Conservation (phyloP, 768 basidiomycete species). For the Fibroporia radiculosa region DNA sequence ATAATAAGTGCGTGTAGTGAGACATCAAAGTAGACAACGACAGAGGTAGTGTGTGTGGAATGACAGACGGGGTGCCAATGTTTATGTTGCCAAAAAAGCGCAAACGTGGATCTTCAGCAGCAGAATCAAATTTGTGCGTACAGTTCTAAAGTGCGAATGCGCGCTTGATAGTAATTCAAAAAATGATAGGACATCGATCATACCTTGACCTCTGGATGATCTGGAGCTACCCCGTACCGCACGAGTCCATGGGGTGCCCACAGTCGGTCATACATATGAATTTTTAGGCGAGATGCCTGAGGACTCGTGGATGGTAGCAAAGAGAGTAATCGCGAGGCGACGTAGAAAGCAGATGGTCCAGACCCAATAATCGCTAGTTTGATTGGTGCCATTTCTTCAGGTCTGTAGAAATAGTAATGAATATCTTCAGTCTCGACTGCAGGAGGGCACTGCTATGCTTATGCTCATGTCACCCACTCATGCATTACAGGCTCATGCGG, state of each 20-base stretch:
- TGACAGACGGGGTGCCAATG: slow-evolving; percentile 31
- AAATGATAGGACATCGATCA: slow-evolving; percentile 7
- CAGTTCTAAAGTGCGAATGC: slow-evolving; percentile 62
- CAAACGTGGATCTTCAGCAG: slow-evolving; percentile 74
- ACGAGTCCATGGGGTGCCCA: slow-evolving; percentile 95
- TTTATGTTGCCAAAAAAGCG: slow-evolving; percentile 90
- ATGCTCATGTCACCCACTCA: too few species aligned
- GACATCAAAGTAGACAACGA: slow-evolving; percentile 53
- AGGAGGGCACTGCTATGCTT: too few species aligned
- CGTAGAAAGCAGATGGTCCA: slow-evolving; percentile 96
- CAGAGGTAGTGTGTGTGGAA: slow-evolving; percentile 48
- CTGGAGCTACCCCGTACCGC: slow-evolving; percentile 94
- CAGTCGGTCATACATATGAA: slow-evolving; percentile 88
- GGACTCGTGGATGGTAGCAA: slow-evolving; percentile 37
- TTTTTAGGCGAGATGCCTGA: slow-evolving; percentile 32
- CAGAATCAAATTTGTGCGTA: slow-evolving; percentile 86
- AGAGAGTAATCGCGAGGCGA: slow-evolving; percentile 78
- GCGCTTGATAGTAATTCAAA: neutral
- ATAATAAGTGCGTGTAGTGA: slow-evolving; percentile 79
- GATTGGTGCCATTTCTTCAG: slow-evolving; percentile 25
- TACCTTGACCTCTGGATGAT: slow-evolving; percentile 98
- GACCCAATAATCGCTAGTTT: slow-evolving; percentile 91
- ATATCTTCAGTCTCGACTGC: too few species aligned
- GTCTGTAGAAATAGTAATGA: too few species aligned
- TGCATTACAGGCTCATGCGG: too few species aligned